phyloP scores from a whole-genome alignment of 176 grass and related monocot species.

The Dactylis glomerata region DNA sequence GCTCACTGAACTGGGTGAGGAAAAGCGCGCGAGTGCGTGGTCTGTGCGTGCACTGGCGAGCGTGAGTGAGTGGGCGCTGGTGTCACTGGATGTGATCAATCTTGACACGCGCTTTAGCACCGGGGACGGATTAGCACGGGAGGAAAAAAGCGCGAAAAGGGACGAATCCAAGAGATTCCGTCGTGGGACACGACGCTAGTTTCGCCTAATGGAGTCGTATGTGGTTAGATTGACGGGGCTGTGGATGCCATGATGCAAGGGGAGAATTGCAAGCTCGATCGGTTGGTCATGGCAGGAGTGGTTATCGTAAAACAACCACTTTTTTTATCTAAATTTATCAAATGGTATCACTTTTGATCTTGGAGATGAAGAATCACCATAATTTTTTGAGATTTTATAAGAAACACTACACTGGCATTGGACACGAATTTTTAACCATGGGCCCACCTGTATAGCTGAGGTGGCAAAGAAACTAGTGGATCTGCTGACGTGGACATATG shows the following conservation, averaged over 20 bases:
- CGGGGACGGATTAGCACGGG: neutral
- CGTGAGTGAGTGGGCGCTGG: neutral
- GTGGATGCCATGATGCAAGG: neutral
- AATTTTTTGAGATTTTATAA: too few relatives aligned
- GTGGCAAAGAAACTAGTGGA: too few relatives aligned
- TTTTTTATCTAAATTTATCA: too few relatives aligned
- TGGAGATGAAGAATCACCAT: too few relatives aligned
- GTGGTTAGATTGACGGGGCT: neutral
- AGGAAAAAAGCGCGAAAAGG: neutral
- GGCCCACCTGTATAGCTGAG: too few relatives aligned
- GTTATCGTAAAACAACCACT: too few relatives aligned
- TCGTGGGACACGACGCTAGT: neutral
- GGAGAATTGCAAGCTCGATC: neutral
- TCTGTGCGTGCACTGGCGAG: neutral
- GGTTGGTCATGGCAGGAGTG: too few relatives aligned
- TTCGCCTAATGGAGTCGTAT: neutral
- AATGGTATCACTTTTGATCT: too few relatives aligned
- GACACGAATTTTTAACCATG: too few relatives aligned
- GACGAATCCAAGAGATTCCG: neutral
- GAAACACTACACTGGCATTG: too few relatives aligned
- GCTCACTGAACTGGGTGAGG: neutral
- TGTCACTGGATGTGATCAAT: neutral
- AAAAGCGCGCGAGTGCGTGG: slow-evolving; percentile 15
- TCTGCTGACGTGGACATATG: too few relatives aligned
- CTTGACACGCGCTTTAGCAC: neutral